Evolutionary conservation across 352 stramenopile genomes (phyloP), one percentile per base, ranked within the genome.

Genomic region (Globisporangium cystogenes): DNA sequence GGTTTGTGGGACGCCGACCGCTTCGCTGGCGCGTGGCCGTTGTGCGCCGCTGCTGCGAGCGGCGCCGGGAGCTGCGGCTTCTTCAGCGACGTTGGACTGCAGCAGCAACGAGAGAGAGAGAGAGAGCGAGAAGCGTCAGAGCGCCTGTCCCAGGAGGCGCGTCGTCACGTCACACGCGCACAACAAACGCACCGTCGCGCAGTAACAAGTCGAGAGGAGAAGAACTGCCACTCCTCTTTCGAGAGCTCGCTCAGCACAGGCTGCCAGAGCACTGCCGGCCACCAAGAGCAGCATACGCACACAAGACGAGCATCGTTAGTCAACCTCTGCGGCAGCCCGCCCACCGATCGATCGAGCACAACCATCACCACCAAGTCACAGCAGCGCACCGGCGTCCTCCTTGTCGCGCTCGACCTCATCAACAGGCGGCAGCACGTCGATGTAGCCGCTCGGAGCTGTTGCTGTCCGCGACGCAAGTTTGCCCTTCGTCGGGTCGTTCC

Each of bases 201-300:
- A 54, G 62, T 49, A 31, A 57, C 61, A 33, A 74, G 54, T 55
- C 65, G 83, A 20, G 72, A 64, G 29, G 72, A 69, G 65, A 91
- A 73, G 74, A 82, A 84, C 56, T 79, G 72, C 43, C 62, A 66
- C 54, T 91, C 80, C 60, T 91, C 80, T 59, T 51, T 69, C 15
- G 71, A 83, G 27, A 91, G 58, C 49, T 91, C 77, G 44, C 77
- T 91, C 27, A 91, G 23, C 31, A 82, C 67, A 23, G 80, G 80
- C 44, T 87, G 76, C 80, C 80, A 91, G 45, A 86, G 53, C 42
- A 72, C 80, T 86, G 41, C 40, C 21, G 11, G n/a, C 6, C 18
- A 26, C 7, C 21, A 44, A 16, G n/a, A 49, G 20, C 41, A 51
- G 27, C 10, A 26, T 1, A 27, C 8, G 27, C 45, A 49, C 10